Conservation (phyloP, 2,329 filamentous ascomycete species). For the Penicillium sp. region DNA sequence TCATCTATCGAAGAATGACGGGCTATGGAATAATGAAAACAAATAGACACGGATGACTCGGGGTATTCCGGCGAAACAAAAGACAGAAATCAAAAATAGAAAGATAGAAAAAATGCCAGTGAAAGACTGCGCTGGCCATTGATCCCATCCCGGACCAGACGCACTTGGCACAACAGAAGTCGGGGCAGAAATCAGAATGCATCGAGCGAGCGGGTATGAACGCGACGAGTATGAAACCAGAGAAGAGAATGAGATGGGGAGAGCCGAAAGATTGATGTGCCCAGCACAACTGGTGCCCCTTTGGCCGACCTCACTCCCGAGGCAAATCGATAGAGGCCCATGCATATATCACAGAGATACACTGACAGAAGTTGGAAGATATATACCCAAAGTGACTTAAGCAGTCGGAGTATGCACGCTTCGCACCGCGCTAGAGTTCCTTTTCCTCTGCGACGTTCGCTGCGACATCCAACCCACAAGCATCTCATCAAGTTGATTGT, state of each 20-base stretch:
- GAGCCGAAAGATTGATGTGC: conserved; percentile 17
- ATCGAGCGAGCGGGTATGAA: conserved; percentile 9
- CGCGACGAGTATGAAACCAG: conserved; percentile 5
- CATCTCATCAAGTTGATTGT: conserved; percentile 83
- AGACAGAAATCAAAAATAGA: conserved; percentile 14
- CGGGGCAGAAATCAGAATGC: conserved; percentile 4
- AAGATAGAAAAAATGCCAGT: conserved; percentile 13
- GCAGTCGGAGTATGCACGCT: conserved; percentile 21
- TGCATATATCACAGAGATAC: conserved; percentile 16
- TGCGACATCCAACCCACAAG: conserved; percentile 71
- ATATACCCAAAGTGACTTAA: conserved; percentile 19
- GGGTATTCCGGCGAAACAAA: conserved; percentile 31
- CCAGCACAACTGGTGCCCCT: conserved; percentile 19
- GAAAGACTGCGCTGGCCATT: conserved; percentile 11
- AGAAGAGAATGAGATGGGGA: conserved; percentile 15
- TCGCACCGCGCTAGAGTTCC: conserved; percentile 8
- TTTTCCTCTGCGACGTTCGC: conserved; percentile 43
- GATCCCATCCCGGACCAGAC: conserved; percentile 14
- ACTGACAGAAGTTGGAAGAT: conserved; percentile 6
- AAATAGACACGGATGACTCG: conserved; percentile 23
- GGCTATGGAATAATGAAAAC: conserved; percentile 8
- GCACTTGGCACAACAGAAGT: conserved; percentile 2
- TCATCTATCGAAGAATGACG: conserved; percentile 15
- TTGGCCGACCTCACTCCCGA: conserved; percentile 6
- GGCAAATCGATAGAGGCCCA: conserved; percentile 2